Evolutionary conservation across 495 filamentous ascomycete species (phyloP).

Genomic region (Penicillium canariense): DNA sequence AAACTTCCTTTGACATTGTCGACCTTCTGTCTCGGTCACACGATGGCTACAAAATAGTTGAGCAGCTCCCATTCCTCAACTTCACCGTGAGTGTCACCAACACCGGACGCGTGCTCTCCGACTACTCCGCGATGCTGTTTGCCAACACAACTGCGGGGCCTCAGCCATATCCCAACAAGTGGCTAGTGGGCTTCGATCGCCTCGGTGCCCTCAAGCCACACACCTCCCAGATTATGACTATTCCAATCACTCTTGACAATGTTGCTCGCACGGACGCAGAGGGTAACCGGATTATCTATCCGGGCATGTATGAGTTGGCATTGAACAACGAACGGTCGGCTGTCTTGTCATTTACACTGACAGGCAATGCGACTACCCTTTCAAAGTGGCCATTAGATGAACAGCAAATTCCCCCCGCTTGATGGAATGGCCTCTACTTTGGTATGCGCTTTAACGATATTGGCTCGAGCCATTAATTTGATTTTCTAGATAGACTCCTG

Average conservation of each 20-base stretch:
- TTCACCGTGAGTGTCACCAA: conserved; percentile 48
- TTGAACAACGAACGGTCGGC: conserved; percentile 49
- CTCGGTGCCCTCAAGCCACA: conserved; percentile 45
- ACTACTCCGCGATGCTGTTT: conserved; percentile 61
- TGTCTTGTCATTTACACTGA: conserved; percentile 30
- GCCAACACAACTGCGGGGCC: conserved; percentile 55
- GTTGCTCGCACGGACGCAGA: conserved; percentile 56
- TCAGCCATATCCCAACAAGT: conserved; percentile 60
- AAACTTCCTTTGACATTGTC: conserved; percentile 27
- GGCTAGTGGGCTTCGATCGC: conserved; percentile 59
- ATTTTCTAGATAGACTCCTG: too few relatives aligned
- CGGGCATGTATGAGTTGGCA: conserved; percentile 59
- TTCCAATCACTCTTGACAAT: conserved; percentile 56
- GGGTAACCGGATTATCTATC: conserved; percentile 63
- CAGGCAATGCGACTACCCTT: conserved; percentile 29
- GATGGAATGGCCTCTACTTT: too few relatives aligned
- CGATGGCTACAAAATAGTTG: conserved; percentile 22
- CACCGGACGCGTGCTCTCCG: conserved; percentile 51
- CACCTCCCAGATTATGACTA: conserved; percentile 27
- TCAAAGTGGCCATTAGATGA: conserved; percentile 34
- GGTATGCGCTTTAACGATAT: too few relatives aligned
- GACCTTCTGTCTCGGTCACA: conserved; percentile 27
- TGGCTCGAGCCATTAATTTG: too few relatives aligned
- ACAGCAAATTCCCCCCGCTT: conserved; percentile 27
- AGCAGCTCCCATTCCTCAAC: conserved; percentile 45